Percentiles rank a stretch among this genome's conserved stretches.
Evolutionary conservation across 495 filamentous ascomycete genomes (phyloP).

Genomic region (Lophiostoma macrostomum): DNA sequence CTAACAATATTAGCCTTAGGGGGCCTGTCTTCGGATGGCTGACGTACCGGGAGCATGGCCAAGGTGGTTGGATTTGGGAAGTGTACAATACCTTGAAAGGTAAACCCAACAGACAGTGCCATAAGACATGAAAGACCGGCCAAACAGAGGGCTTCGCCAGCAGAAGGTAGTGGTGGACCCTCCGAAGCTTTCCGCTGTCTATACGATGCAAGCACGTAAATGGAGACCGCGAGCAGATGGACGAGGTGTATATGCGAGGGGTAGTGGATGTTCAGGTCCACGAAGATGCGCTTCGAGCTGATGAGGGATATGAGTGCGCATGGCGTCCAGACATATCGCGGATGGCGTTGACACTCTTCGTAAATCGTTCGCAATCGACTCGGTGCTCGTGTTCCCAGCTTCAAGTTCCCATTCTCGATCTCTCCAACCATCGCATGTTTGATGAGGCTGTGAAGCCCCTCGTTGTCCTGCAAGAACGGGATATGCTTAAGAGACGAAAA

Average conservation of each 20-base stretch:
- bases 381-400: too few relatives aligned
- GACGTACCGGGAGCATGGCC: constrained; percentile 9
- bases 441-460: too few relatives aligned
- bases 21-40: not conserved
- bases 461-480: too few relatives aligned
- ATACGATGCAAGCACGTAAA: not conserved
- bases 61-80: constrained; percentile 9
- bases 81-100: constrained; percentile 7
- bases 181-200: not conserved
- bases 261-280: constrained; percentile 12
- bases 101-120: not conserved
- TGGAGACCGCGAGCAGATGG: not conserved
- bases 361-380: too few relatives aligned
- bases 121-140: not conserved
- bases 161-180: not conserved
- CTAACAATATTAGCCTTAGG: not conserved
- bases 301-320: constrained; percentile 4
- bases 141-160: not conserved
- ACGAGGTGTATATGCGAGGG: constrained; percentile 7
- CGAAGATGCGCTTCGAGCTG: constrained; percentile 5
- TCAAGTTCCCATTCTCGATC: too few relatives aligned
- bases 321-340: not conserved
- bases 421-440: too few relatives aligned
- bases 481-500: too few relatives aligned
- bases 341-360: not conserved